Conservation (phyloP, 768 basidiomycete species). For the Leccinum rimulosum region DNA sequence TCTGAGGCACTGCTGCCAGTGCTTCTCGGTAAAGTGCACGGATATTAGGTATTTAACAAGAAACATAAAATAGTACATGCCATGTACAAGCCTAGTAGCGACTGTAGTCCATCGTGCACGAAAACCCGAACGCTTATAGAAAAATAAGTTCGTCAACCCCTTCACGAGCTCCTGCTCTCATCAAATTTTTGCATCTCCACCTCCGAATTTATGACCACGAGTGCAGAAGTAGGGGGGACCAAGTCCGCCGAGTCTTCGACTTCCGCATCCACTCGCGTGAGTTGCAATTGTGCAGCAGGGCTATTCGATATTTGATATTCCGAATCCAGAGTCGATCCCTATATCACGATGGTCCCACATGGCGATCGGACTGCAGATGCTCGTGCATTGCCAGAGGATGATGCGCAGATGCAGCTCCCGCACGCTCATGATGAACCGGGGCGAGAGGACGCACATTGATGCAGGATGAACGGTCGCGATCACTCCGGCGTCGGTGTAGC, state of each 20-base stretch:
- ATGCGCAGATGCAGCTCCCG: conserved; percentile 6
- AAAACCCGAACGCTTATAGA: not conserved
- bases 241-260: not conserved
- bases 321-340: conserved; percentile 17
- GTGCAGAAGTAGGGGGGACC: not conserved
- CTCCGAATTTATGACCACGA: not conserved
- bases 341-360: not conserved
- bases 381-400: not conserved
- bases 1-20: too few species aligned
- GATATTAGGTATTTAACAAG: too few species aligned
- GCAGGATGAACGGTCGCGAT: not conserved
- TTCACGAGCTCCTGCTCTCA: not conserved
- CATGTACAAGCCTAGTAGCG: not conserved
- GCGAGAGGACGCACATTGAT: conserved; percentile 9
- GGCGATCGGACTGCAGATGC: not conserved
- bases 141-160: not conserved
- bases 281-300: not conserved
- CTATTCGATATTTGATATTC: not conserved
- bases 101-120: not conserved
- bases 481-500: not conserved
- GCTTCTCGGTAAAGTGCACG: not conserved
- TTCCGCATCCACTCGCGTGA: not conserved
- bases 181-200: not conserved
- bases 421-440: conserved; percentile 21
- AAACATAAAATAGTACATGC: too few species aligned